Conservation (phyloP, 2,329 filamentous ascomycete genomes). For the Aspergillus tamarii region DNA sequence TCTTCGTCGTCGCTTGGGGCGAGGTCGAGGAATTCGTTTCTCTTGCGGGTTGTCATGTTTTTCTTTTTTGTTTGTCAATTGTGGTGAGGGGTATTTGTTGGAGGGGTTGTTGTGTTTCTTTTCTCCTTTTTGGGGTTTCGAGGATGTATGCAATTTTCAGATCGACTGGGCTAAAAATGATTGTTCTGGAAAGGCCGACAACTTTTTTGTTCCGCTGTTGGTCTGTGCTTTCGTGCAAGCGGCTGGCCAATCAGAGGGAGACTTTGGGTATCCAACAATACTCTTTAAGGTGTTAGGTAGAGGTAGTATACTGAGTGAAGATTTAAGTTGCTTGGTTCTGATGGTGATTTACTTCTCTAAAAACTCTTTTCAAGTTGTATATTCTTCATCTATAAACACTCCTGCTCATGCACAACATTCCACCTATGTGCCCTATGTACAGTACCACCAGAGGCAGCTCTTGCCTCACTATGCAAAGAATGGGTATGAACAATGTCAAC, state of each 20-base stretch:
- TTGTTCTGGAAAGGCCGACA: constrained; percentile 6
- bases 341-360: too few relatives aligned
- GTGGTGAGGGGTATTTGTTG: neutral
- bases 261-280: too few relatives aligned
- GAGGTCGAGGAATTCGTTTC: constrained; percentile 45
- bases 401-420: constrained; percentile 8
- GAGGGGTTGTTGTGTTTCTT: neutral
- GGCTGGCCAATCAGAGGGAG: constrained; percentile 3
- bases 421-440: constrained; percentile 22
- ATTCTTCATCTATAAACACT: constrained; percentile 10
- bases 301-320: neutral
- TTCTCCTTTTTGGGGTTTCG: constrained; percentile 10
- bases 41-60: constrained; percentile 43
- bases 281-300: too few relatives aligned
- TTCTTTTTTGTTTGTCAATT: neutral
- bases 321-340: neutral
- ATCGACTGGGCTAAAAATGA: neutral
- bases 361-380: neutral
- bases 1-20: constrained; percentile 42
- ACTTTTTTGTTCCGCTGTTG: constrained; percentile 22
- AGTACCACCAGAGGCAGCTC: constrained; percentile 9
- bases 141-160: neutral
- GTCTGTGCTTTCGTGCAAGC: constrained; percentile 11
- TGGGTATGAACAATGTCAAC: constrained; percentile 23
- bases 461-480: constrained; percentile 21